Evolutionary conservation across 371 early-diverging fungal species (phyloP), one percentile per base, ranked within the genome.

Genomic region (Mucor saturninus): DNA sequence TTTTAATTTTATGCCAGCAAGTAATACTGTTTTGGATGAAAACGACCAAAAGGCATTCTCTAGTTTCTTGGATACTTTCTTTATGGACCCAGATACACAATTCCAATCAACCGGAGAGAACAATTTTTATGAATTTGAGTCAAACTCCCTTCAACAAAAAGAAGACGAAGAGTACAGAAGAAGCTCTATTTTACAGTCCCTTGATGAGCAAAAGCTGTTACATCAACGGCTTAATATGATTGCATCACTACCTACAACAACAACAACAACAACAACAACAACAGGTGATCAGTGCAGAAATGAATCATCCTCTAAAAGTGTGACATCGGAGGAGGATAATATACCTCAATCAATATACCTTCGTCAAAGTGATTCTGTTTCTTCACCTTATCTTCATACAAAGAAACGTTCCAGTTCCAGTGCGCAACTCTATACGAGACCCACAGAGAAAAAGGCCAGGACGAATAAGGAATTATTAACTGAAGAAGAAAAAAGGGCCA

Each of bases 401-500:
- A 21, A 39, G 35, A 35, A 35, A 35, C 35, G 35, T 6, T 35
- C 6, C 11, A 11, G 26, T 5, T 40, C 15, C 7, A 30, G 55
- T n/a, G 37, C 21, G 55, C 43, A 37, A n/a, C 3, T 7, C 13
- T 26, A 42, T 43, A 42, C 45, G 26, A 31, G 10, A 2, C 30
- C 4, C 46, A 14, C 28, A 6, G 30, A 10, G 43, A 62, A 62
- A 15, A 62, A 56, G 26, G 0, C 42, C 4, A 51, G 54, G 32
- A 37, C 62, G 0, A 72, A 65, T 8, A 81, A 79, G 39, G 89
- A 92, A 62, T 74, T 95, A 21, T 69, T 96, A 58, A 92, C 94
- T 0, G 93, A 92, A 45, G 85, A 90, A 15, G 94, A 95, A 59
- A 95, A 95, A 76, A 82, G 91, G 62, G 89, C 91, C 28, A 95